phyloP scores from a whole-genome alignment of 306 rosid genomes.

The Sindora glabra region DNA sequence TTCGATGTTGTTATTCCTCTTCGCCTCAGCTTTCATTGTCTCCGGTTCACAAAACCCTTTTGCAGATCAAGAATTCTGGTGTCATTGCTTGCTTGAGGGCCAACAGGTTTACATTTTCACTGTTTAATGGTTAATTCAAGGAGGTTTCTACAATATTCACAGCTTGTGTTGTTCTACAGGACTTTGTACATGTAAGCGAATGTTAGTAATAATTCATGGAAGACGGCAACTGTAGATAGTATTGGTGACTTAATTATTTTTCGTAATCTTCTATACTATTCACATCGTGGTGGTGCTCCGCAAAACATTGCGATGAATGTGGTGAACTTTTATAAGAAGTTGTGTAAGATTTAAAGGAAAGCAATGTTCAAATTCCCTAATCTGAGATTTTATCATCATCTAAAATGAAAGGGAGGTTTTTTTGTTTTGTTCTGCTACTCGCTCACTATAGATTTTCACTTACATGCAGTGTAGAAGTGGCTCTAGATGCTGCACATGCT shows the following conservation, averaged over 20 bases:
- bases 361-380: too few relatives aligned
- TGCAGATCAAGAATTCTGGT: constrained; percentile 49
- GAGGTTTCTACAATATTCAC: neutral
- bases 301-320: too few relatives aligned
- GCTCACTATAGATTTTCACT: constrained; percentile 15
- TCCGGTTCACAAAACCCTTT: constrained; percentile 36
- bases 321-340: too few relatives aligned
- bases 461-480: constrained; percentile 62
- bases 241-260: too few relatives aligned
- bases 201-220: too few relatives aligned
- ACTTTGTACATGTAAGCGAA: neutral
- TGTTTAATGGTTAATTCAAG: too few relatives aligned
- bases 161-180: neutral
- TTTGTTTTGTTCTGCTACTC: neutral
- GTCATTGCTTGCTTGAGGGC: constrained; percentile 94
- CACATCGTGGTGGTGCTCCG: too few relatives aligned
- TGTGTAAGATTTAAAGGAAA: too few relatives aligned
- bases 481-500: constrained; percentile 77
- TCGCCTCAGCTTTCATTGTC: constrained; percentile 29
- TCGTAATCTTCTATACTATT: too few relatives aligned
- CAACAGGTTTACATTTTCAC: constrained; percentile 37
- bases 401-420: too few relatives aligned
- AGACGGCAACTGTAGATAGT: too few relatives aligned
- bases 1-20: constrained; percentile 40
- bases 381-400: too few relatives aligned